Evolutionary conservation across 345 rosid species (phyloP).

Genomic region (Eucalyptus camaldulensis): DNA sequence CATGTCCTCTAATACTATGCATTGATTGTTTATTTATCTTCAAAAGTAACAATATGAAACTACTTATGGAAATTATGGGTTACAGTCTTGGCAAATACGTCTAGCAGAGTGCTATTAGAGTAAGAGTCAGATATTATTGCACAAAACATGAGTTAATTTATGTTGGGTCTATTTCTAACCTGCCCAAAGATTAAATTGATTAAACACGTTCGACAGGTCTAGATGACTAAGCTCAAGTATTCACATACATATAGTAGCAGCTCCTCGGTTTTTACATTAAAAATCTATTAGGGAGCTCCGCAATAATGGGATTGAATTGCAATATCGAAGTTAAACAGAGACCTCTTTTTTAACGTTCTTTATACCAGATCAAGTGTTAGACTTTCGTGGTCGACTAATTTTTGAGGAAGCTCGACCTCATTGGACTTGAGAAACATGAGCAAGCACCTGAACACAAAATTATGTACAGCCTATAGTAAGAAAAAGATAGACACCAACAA

Average conservation of each 20-base stretch:
- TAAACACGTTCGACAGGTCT: fast-evolving
- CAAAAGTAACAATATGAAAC: too few relatives aligned
- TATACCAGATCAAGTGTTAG: conserved; percentile 55
- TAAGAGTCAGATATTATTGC: too few relatives aligned
- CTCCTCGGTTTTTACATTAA: neutral
- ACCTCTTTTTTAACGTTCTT: neutral
- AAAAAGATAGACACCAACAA: neutral
- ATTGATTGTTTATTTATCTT: too few relatives aligned
- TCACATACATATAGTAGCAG: neutral
- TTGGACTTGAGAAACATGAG: conserved; percentile 84
- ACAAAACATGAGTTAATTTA: neutral
- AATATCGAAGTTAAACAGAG: fast-evolving
- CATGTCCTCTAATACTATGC: too few relatives aligned
- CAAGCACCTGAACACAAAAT: conserved; percentile 49
- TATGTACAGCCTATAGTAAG: neutral
- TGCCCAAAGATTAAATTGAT: fast-evolving
- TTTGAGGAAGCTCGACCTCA: conserved; percentile 65
- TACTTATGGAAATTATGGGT: too few relatives aligned
- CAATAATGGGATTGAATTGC: neutral
- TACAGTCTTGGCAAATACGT: too few relatives aligned
- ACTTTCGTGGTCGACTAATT: conserved; percentile 36
- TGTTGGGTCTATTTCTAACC: fast-evolving
- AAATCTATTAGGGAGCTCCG: neutral
- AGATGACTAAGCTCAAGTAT: neutral
- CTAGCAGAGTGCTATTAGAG: too few relatives aligned